Evolutionary conservation across 73 alveolate genomes (phyloP).

Genomic region (Effrenium voratum): DNA sequence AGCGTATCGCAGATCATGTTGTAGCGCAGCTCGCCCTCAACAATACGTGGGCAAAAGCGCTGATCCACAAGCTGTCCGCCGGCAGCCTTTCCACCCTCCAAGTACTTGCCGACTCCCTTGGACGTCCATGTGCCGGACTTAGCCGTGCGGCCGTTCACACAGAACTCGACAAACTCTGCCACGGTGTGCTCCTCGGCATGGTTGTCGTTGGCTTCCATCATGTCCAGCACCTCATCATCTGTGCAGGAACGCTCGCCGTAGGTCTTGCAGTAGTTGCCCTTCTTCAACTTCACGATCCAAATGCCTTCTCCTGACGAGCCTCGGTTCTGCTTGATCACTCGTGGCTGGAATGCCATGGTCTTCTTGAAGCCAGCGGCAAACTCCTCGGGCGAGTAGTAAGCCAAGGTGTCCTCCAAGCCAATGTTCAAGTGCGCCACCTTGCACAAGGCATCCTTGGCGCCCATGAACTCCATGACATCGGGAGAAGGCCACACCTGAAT

Average conservation of each 20-base stretch:
- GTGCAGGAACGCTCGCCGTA: conserved; percentile 19
- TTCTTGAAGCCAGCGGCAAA: conserved; percentile 29
- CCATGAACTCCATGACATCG: conserved; percentile 86
- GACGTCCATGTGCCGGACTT: conserved; percentile 84
- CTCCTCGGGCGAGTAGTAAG: conserved; percentile 57
- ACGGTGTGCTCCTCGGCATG: conserved; percentile 45
- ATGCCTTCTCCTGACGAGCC: conserved; percentile 52
- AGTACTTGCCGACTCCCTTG: conserved; percentile 55
- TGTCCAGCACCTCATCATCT: neutral
- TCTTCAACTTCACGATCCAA: conserved; percentile 33
- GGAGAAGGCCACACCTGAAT: conserved; percentile 78
- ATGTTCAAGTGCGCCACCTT: conserved; percentile 14
- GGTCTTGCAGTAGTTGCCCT: conserved; percentile 28
- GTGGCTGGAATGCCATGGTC: conserved; percentile 64
- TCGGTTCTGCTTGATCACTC: conserved; percentile 62
- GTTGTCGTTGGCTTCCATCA: conserved; percentile 36
- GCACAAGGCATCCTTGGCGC: conserved; percentile 62
- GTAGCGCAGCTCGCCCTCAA: conserved; percentile 77
- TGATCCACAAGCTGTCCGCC: neutral
- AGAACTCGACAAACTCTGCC: conserved; percentile 34
- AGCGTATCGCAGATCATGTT: conserved; percentile 32
- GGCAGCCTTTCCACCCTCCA: neutral
- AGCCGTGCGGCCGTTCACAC: conserved; percentile 72
- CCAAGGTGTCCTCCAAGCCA: conserved; percentile 72
- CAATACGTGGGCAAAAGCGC: conserved; percentile 18